Evolutionary conservation across 2,329 filamentous ascomycete species (phyloP), one percentile per base, ranked within the genome.

Genomic region (Colletotrichum sp.): DNA sequence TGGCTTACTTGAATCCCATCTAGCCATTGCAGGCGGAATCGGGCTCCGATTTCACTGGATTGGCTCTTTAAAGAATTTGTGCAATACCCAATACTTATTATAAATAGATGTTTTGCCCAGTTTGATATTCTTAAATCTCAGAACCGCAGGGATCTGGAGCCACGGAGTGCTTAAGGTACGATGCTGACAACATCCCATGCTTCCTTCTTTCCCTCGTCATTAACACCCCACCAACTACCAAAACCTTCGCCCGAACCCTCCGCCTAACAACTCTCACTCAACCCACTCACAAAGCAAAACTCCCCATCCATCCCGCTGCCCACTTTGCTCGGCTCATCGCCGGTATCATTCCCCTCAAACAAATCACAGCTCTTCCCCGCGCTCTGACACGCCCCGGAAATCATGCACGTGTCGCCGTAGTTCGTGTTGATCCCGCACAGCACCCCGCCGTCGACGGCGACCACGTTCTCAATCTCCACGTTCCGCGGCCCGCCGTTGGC

Each of bases 281-380:
- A 21, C 6, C 76, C 72, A 59, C 59, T 52, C 18, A 69, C 76
- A 36, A 69, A 68, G 32, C 72, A 77, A 16, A 44, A 72, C 24
- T 49, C 39, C 15, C 83, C 83, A 69, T 86, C 85, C 6, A 83
- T 81, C 1, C 85, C 86, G 7, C 80, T 80, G 18, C 83, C 81
- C 32, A 84, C 81, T 82, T 85, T 83, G 7, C 71, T 44, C 15
- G 86, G 85, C 81, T 87, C 85, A 34, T 77, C 78, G 28, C 82
- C 83, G 28, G 78, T 82, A 24, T 78, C 71, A 69, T 84, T 85
- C 67, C 86, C 85, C 49, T 79, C 79, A 80, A 83, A 86, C 8
- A 55, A 65, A 4, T 72, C 69, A 67, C 74, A 77, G 65, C 66
- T 69, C 32, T 68, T 68, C 32, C 76, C 78, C 10, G 28, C 24